Evolutionary conservation across 768 basidiomycete species (phyloP), one percentile per base, ranked within the genome.

Genomic region (Tylopilus sp.): DNA sequence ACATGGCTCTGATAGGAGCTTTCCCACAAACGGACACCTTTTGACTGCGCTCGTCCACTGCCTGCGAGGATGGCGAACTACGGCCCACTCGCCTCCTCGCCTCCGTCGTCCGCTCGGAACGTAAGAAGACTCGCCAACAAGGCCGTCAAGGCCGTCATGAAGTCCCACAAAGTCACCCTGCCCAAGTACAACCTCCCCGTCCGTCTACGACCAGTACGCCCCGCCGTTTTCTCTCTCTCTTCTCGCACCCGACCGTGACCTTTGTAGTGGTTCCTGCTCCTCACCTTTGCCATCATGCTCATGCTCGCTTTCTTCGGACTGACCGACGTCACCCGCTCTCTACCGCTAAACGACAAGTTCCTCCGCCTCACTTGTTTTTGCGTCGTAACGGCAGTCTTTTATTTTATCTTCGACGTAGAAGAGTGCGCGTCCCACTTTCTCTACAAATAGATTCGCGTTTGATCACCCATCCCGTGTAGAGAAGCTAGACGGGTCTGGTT

Each of bases 361-460:
- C 71, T 91, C 25, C 91, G 88, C 63, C 89, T 93, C 63, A 59
- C 87, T 12, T 91, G 88, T 67, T 86, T 93, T 53, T 75, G 76
- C 49, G 56, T 88, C 24, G 88, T 89, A 2, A 93, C 89, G 0
- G 84, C 72, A 4, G 81, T 92, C 7, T 92, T 92, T 69, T 93
- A 91, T 70, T 92, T 92, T 63, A 89, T 92, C 43, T 78, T 90
- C 30, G 91, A 93, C 61, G 84, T 91, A 10, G 91, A 93, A 54
- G 91, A 93, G 90, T 93, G 60, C 67, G 87, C 72, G 26, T 37
- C 43, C 14, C 4, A 10, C 26, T 22, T 30, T 56, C 8, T 33
- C 13, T 13, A 28, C 28, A 8, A 13, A 25, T n/a, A n/a, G n/a
- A n/a, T n/a, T n/a, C n/a, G n/a, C n/a, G n/a, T n/a, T n/a, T n/a